Conservation (phyloP, 805 yeast species). For the Yamadazyma ubonensis region DNA sequence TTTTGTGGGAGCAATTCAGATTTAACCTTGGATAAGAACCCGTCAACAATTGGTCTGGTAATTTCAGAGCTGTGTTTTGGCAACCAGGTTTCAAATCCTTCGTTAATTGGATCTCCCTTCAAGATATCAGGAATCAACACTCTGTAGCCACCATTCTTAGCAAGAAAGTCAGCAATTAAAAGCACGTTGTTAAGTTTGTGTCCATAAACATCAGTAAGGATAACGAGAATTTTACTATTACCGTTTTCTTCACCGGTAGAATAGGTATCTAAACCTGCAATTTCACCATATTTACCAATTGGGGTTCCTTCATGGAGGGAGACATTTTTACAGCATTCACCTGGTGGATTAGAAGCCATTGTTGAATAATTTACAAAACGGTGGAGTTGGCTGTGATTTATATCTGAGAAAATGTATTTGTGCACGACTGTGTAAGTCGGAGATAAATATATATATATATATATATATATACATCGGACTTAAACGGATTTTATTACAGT, state of each 20-base stretch:
- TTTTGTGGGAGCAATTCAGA: slow-evolving; percentile 30
- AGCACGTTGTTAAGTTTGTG: slow-evolving; percentile 52
- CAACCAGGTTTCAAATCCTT: slow-evolving; percentile 46
- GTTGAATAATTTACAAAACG: neutral
- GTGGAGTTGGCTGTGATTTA: too few species aligned
- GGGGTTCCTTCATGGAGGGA: slow-evolving; percentile 52
- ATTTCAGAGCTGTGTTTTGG: slow-evolving; percentile 49
- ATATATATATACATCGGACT: too few species aligned
- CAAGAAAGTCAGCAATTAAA: slow-evolving; percentile 66
- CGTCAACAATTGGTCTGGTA: slow-evolving; percentile 48
- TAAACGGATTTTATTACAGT: too few species aligned
- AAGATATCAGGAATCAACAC: slow-evolving; percentile 79
- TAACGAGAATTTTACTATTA: slow-evolving; percentile 51
- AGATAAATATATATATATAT: too few species aligned
- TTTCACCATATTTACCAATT: slow-evolving; percentile 39
- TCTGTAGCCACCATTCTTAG: slow-evolving; percentile 53
- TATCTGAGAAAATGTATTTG: too few species aligned
- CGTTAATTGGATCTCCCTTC: slow-evolving; percentile 41
- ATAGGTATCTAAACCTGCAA: slow-evolving; percentile 43
- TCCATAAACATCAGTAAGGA: slow-evolving; percentile 73
- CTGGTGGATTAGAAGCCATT: slow-evolving; percentile 54
- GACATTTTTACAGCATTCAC: slow-evolving; percentile 46
- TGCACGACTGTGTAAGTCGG: too few species aligned
- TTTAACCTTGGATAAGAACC: slow-evolving; percentile 46
- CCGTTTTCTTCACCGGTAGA: slow-evolving; percentile 27